Base-by-base conservation (phyloP, 495 filamentous ascomycete species). In the Aspergillus affinis region DNA sequence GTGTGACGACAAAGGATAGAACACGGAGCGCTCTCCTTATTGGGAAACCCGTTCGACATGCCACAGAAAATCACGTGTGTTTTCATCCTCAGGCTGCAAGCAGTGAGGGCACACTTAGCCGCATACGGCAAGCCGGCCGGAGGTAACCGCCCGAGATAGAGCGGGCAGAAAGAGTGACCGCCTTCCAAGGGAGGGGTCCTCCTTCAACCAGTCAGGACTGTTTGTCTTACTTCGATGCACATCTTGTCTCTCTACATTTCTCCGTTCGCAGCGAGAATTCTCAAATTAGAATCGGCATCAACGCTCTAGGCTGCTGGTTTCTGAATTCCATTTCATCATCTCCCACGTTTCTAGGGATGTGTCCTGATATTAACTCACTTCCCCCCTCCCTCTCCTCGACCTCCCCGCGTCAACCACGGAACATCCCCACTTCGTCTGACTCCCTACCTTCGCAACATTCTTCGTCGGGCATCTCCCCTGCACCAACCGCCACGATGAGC, bases 311-410 rank as follows among this genome's bases (percentile, higher is more conserved):
- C 12, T 41, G 36, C 10, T 41, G 13, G 36, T 32, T 7, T 12
- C 30, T 32, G 3, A 32, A 32, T 12, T 8, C 6, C 23, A 26
- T 8, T 15, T 13, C 4, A 2, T 17, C 13, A 13, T 15, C 2
- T 41, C 13, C 12, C 36, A 2, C 23, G 30, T 8, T 4, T 3
- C 23, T 10, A 6, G 53, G 26, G 55, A 88, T 89, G 84, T 77
- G 81, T 57, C 89, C 89, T 32, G 88, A 92, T 75, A 76, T 92
- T 60, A 92, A 93, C 69, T 90, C 88, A 36, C 82, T 92, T 36
- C 87, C 88, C 53, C 80, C 84, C 15, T 88, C 87, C 50, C 80
- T 79, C n/a, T 78, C 72, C 50, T 82, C 78, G 21, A 75, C 69
- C 48, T 75, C 75, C 26, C 70, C 65, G 63, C 62, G 68, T 51